Evolutionary conservation across 805 yeast genomes (phyloP).

Genomic region (Sugiyamaella chiloensis): DNA sequence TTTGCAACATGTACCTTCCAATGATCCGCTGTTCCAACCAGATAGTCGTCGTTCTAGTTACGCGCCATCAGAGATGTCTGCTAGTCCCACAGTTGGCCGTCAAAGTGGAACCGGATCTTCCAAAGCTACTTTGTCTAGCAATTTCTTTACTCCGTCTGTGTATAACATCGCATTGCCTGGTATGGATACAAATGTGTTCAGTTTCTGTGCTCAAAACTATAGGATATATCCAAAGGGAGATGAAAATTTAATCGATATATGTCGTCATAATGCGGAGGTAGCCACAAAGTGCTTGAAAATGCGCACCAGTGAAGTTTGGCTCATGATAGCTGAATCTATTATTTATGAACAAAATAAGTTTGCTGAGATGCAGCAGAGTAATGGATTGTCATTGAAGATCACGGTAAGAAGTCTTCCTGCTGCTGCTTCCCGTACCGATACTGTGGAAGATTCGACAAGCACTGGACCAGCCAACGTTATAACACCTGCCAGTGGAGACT

Average conservation of each 20-base stretch:
- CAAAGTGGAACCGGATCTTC: neutral
- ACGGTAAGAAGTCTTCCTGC: neutral
- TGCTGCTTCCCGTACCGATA: neutral
- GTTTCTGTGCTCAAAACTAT: slow-evolving; percentile 23
- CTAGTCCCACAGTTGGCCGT: neutral
- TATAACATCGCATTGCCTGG: slow-evolving; percentile 17
- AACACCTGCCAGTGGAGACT: neutral
- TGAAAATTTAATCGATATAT: slow-evolving; percentile 50
- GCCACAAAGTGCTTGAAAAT: slow-evolving; percentile 43
- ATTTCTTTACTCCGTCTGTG: neutral
- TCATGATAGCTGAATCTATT: slow-evolving; percentile 50
- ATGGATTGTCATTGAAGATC: neutral
- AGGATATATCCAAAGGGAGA: slow-evolving; percentile 40
- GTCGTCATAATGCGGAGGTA: slow-evolving; percentile 54
- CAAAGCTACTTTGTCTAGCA: neutral
- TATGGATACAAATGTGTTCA: slow-evolving; percentile 22
- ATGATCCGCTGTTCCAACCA: neutral
- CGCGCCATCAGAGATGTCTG: slow-evolving; percentile 1
- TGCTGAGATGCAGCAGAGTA: neutral
- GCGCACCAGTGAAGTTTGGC: slow-evolving; percentile 64
- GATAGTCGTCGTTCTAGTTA: slow-evolving; percentile 2
- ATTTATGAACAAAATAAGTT: slow-evolving; percentile 32
- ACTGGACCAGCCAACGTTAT: neutral
- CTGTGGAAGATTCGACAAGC: neutral
- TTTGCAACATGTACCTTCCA: neutral